A percentile compares a stretch with the other conserved stretches of the same genome.
These are phyloP conservation scores for Crithidia mellificae DNA, from an alignment of 208 protist genomes.

Conservation along the genomic window DNA sequence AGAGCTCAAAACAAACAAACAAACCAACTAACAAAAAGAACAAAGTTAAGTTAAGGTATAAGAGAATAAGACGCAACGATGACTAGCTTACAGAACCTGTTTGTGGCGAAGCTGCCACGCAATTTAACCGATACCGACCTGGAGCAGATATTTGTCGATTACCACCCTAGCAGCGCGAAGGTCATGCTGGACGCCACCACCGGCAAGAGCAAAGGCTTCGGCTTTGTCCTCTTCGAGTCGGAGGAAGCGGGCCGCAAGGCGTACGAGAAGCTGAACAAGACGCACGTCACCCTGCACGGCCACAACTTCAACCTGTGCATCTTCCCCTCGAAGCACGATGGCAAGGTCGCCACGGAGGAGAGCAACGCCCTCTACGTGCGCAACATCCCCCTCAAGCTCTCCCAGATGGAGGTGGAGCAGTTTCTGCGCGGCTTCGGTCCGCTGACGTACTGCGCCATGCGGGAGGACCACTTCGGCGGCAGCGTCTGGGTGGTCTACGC, in stretches of 20 bases:
- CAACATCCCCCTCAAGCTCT: conserved; percentile 71
- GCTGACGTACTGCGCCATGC: conserved; percentile 88
- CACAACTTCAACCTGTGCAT: conserved; percentile 81
- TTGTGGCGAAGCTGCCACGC: conserved; percentile 95
- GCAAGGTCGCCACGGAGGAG: conserved; percentile 59
- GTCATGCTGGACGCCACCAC: conserved; percentile 90
- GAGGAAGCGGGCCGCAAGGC: conserved; percentile 85
- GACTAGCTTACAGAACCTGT: conserved; percentile 95
- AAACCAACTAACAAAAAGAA: too few species aligned
- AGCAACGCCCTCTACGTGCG: conserved; percentile 79
- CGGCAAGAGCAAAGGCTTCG: conserved; percentile 94
- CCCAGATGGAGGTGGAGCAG: conserved; percentile 64
- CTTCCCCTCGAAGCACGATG: conserved; percentile 85
- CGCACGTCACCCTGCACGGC: conserved; percentile 50
- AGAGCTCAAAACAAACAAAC: too few species aligned
- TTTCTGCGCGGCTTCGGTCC: conserved; percentile 68
- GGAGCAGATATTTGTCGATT: conserved; percentile 71
- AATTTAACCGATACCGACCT: conserved; percentile 84
- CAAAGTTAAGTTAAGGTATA: too few species aligned
- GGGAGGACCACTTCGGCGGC: conserved; percentile 81
- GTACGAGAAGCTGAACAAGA: conserved; percentile 75
- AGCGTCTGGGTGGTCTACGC: conserved; percentile 87
- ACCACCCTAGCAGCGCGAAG: conserved; percentile 87
- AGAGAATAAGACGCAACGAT: conserved; percentile 35
- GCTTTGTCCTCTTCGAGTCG: conserved; percentile 95